Percentiles rank a stretch among this genome's conserved stretches.
Conservation (phyloP, 1,284 basidiomycete genomes). For the Salmacisia buchloeana region DNA sequence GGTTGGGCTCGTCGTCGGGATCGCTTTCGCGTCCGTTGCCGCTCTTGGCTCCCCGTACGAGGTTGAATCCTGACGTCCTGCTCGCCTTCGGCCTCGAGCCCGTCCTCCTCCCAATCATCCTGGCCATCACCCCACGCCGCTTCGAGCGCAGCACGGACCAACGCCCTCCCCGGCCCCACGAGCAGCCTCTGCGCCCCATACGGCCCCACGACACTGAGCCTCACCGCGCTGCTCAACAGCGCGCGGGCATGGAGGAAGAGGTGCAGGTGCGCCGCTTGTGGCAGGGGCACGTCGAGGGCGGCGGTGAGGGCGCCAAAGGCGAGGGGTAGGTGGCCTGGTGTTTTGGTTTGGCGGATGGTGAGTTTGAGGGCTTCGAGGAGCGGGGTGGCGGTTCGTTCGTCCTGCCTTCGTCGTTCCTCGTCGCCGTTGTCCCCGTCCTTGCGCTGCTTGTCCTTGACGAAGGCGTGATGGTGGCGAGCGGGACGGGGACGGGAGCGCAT, state of each 20-base stretch:
- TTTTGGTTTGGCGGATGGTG: conserved; percentile 23
- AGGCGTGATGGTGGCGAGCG: conserved; percentile 1
- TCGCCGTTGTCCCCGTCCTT: background rate
- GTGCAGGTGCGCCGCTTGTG: conserved; percentile 76
- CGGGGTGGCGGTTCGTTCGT: conserved; percentile 11
- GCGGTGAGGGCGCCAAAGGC: conserved; percentile 83
- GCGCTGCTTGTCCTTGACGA: background rate
- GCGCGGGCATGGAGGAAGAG: conserved; percentile 87
- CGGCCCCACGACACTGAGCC: conserved; percentile 85
- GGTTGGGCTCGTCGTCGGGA: too few relatives aligned
- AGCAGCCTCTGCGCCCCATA: conserved; percentile 86
- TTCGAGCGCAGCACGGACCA: conserved; percentile 15
- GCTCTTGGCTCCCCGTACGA: too few relatives aligned
- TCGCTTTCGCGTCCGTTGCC: too few relatives aligned
- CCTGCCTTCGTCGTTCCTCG: background rate
- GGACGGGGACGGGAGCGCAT: conserved; percentile 12
- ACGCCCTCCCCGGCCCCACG: conserved; percentile 60
- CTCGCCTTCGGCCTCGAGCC: too few relatives aligned
- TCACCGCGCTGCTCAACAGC: conserved; percentile 80
- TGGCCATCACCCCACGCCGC: background rate
- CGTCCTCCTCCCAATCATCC: conserved; percentile 9
- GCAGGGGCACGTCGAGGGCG: conserved; percentile 66
- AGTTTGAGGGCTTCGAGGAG: conserved; percentile 20
- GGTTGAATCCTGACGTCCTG: too few relatives aligned
- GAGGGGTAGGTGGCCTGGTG: conserved; percentile 74